These are phyloP conservation scores for Ascocoryne sarcoides DNA, from an alignment of 2,329 filamentous ascomycete species.

Conservation along the genomic window DNA sequence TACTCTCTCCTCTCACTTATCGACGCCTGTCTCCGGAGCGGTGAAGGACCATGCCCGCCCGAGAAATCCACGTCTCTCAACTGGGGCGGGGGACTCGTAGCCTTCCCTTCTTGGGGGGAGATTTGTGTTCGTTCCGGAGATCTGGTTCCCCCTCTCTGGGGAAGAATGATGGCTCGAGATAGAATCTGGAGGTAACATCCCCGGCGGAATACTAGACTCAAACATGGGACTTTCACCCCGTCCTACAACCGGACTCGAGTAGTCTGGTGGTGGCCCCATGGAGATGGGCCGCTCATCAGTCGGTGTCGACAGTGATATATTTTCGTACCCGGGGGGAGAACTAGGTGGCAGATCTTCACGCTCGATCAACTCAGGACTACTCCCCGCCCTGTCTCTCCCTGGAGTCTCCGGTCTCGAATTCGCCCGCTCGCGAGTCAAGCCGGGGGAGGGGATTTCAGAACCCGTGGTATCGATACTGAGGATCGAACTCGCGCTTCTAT, in stretches of 20 bases:
- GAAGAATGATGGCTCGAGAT: no score
- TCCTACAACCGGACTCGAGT: slow-evolving; percentile 18
- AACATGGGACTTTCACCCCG: slow-evolving; percentile 11
- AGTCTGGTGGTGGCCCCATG: slow-evolving; percentile 24
- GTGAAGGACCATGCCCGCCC: not conserved
- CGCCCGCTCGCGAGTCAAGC: slow-evolving; percentile 32
- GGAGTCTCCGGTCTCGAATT: slow-evolving; percentile 38
- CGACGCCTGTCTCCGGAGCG: not conserved
- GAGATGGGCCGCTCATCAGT: slow-evolving; percentile 7
- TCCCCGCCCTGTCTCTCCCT: slow-evolving; percentile 19
- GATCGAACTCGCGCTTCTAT: slow-evolving; percentile 44
- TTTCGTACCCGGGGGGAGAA: slow-evolving; percentile 26
- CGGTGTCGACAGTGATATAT: slow-evolving; percentile 23
- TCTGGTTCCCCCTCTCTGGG: no score
- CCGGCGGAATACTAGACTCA: no score
- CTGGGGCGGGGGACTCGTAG: no score
- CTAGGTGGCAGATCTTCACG: slow-evolving; percentile 24
- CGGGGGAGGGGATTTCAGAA: slow-evolving; percentile 33
- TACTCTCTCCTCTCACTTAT: not conserved
- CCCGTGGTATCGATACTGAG: slow-evolving; percentile 43
- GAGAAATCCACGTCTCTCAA: no score
- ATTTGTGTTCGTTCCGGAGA: no score
- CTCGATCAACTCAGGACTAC: slow-evolving; percentile 25
- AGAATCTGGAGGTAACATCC: no score
- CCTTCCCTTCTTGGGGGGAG: no score